These are phyloP conservation scores for Agrocybe praecox DNA, from an alignment of 768 basidiomycete genomes.

Conservation along the genomic window DNA sequence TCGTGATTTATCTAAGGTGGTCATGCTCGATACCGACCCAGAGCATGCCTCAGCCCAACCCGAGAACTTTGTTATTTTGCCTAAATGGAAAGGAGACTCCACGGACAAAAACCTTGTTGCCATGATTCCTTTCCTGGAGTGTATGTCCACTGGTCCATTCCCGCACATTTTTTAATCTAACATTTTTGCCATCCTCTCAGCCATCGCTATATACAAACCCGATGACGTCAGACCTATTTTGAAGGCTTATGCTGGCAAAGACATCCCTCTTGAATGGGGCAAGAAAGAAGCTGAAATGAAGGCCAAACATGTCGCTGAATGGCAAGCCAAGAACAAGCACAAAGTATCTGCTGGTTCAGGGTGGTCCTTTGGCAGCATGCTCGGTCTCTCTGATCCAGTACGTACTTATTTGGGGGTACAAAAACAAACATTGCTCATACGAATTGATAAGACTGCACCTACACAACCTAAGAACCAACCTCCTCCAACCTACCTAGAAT, in stretches of 20 bases:
- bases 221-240: slow-evolving; percentile 88
- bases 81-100: slow-evolving; percentile 84
- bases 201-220: slow-evolving; percentile 90
- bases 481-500: slow-evolving; percentile 56
- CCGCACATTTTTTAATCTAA: neutral
- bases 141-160: slow-evolving; percentile 34
- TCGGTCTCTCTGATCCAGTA: slow-evolving; percentile 36
- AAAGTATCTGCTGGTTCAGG: slow-evolving; percentile 26
- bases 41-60: slow-evolving; percentile 81
- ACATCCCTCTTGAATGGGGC: slow-evolving; percentile 88
- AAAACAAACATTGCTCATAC: too few species aligned
- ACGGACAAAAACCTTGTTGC: slow-evolving; percentile 74
- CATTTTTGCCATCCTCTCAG: slow-evolving; percentile 38
- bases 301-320: slow-evolving; percentile 75
- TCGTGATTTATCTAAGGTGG: slow-evolving; percentile 88
- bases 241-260: slow-evolving; percentile 81
- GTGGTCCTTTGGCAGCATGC: slow-evolving; percentile 37
- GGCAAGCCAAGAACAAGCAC: slow-evolving; percentile 55
- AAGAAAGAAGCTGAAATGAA: slow-evolving; percentile 87
- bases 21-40: slow-evolving; percentile 82
- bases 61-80: slow-evolving; percentile 84
- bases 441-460: slow-evolving; percentile 10
- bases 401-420: slow-evolving; percentile 5
- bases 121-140: slow-evolving; percentile 98
- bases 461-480: slow-evolving; percentile 24